Evolutionary conservation across 257 asterid genomes (phyloP), one percentile per base, ranked within the genome.

Genomic region (Verbascum thapsus): DNA sequence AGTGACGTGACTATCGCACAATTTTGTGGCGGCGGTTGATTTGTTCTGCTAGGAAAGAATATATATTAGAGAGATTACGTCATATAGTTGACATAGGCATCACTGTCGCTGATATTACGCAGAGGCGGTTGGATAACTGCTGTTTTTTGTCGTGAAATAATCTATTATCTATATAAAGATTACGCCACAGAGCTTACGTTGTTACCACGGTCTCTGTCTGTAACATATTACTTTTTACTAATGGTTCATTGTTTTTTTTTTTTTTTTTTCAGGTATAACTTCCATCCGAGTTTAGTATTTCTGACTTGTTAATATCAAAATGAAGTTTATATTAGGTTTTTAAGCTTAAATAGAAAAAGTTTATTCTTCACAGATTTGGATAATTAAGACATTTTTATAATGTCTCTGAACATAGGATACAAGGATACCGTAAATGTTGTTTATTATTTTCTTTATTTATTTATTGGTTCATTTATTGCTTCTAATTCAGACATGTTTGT

Each of bases 211-310:
- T 48, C 40, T 37, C 8, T 13, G 10, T 58, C 7, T 12, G 50
- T 11, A 47, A 43, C 10, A 35, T 60, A 65, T 10, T 34, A 8
- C 47, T 58, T 42, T 17, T 19, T 13, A 9, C 17, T 10, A 30
- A 17, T 42, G 17, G 15, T 37, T 13, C 13, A 11, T 50, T 19
- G 22, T 16, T 9, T 39, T 26, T 44, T 45, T 74, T 42, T 74
- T 42, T 53, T 53, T 67, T 34, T 67, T 23, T 40, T 20, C 34
- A 26, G 39, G 66, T 50, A 34, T 39, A 44, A 35, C 50, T 16
- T 30, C 58, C 13, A 32, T 60, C 30, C 26, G 50, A 52, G 30
- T 50, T 59, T 40, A 44, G 35, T 20, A 8, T 45, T 37, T 59
- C 6, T 41, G 35, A 37, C 39, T 8, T 52, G 52, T 45, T 20